Evolutionary conservation across 2,329 filamentous ascomycete genomes (phyloP), one percentile per base, ranked within the genome.

Genomic region (Beauveria sp.): DNA sequence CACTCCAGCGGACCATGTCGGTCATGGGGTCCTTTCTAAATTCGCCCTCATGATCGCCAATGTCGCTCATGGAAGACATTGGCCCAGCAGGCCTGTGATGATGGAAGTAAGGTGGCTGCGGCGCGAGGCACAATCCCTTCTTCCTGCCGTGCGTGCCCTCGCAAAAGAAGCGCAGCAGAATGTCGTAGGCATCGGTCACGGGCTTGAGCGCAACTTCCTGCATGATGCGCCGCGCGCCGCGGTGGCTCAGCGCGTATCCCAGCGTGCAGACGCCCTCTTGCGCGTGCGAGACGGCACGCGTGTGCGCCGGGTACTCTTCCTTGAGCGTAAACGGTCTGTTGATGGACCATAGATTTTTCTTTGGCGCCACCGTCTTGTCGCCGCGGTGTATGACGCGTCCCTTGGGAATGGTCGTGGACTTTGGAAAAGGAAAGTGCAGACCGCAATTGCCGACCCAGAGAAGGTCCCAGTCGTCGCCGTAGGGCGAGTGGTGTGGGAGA

Each of bases 361-460:
- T 65, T 18, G 62, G 53, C 0, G 77, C 72, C 0, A 78, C 74
- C 0, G 76, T 78, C 1, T 42, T 47, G 59, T 79, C 75, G 49
- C 71, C 58, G 2, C 62, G 43, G 26, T 66, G 68, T n/a, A 73
- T 67, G 7, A 77, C 67, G 5, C 72, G 70, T 0, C 68, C 69
- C 43, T 69, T 69, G 2, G 73, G 67, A 2, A 70, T 64, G 0
- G 52, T 46, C n/a, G 46, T 16, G 28, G 66, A 58, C 38, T 61
- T 55, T 53, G 62, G 20, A 18, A 26, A 53, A 22, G 71, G 68
- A 51, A 75, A 71, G 24, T 68, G 65, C 67, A 72, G 72, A 5
- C 77, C 77, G 62, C 79, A 81, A 65, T 80, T 78, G 26, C 80
- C 80, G 1, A 81, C 67, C 79, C 79, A 82, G 9, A 82, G 73